These are phyloP conservation scores for Daldinia bambusicola DNA, from an alignment of 495 filamentous ascomycete genomes.

Conservation along the genomic window DNA sequence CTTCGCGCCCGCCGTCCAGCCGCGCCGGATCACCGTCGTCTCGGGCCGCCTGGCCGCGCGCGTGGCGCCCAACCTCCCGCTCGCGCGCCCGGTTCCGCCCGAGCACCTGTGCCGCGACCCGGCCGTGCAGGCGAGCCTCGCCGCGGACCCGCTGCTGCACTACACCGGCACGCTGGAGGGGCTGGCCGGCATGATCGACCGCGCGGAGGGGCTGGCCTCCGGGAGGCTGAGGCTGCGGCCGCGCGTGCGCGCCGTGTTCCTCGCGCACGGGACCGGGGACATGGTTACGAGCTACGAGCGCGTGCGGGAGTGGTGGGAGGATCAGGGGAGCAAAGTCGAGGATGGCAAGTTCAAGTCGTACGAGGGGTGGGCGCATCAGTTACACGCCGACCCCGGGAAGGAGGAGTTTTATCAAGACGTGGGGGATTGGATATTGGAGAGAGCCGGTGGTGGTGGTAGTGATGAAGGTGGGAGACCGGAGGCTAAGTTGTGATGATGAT, in stretches of 20 bases:
- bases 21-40: slow-evolving; percentile 64
- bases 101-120: slow-evolving; percentile 71
- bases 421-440: slow-evolving; percentile 75
- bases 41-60: slow-evolving; percentile 71
- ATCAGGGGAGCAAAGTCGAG: slow-evolving; percentile 57
- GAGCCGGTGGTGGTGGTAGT: slow-evolving; percentile 39
- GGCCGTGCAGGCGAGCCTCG: slow-evolving; percentile 63
- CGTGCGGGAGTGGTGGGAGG: slow-evolving; percentile 69
- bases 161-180: slow-evolving; percentile 83
- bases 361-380: slow-evolving; percentile 80
- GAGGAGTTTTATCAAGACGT: slow-evolving; percentile 75
- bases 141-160: slow-evolving; percentile 74
- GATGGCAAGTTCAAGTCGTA: slow-evolving; percentile 78
- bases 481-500: slow-evolving; percentile 31
- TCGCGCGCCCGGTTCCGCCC: slow-evolving; percentile 66
- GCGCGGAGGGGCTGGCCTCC: slow-evolving; percentile 61
- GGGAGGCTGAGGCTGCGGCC: slow-evolving; percentile 55
- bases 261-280: slow-evolving; percentile 77
- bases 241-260: slow-evolving; percentile 61
- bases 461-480: slow-evolving; percentile 5
- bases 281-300: slow-evolving; percentile 69
- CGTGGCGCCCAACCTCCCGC: slow-evolving; percentile 69
- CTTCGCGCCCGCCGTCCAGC: slow-evolving; percentile 70
- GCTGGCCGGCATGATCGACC: slow-evolving; percentile 77
- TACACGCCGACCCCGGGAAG: slow-evolving; percentile 76